phyloP scores from a whole-genome alignment of 805 yeast genomes.

The Naumovozyma baii region DNA sequence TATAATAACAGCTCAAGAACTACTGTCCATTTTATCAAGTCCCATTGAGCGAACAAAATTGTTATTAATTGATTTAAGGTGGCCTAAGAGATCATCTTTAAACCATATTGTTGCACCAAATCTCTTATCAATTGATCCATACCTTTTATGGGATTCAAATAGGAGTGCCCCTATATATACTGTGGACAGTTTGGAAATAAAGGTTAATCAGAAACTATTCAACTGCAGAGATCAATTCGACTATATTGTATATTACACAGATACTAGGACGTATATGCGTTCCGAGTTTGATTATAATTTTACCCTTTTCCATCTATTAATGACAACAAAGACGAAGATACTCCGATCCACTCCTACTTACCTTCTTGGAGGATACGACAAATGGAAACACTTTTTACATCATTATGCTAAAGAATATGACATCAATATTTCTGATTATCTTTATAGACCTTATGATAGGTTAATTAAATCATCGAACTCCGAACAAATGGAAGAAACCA shows the following conservation, averaged over 20 bases:
- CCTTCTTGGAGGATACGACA: constrained; percentile 38
- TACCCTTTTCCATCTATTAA: constrained; percentile 24
- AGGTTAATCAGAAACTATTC: constrained; percentile 22
- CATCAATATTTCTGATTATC: constrained; percentile 18
- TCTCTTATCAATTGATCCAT: constrained; percentile 35
- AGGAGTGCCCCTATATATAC: constrained; percentile 27
- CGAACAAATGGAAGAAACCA: neutral
- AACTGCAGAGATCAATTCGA: constrained; percentile 27
- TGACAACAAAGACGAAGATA: constrained; percentile 13
- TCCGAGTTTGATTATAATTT: constrained; percentile 28
- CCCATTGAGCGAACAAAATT: constrained; percentile 35
- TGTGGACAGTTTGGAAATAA: constrained; percentile 24
- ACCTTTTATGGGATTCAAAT: constrained; percentile 19
- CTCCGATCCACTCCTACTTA: constrained; percentile 21
- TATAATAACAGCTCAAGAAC: constrained; percentile 31
- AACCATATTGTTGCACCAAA: constrained; percentile 33
- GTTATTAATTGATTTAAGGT: constrained; percentile 35
- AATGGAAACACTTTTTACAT: constrained; percentile 33
- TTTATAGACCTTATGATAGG: constrained; percentile 8
- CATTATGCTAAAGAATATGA: constrained; percentile 20
- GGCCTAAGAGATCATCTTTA: constrained; percentile 24
- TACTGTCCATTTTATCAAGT: constrained; percentile 37
- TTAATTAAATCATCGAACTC: neutral
- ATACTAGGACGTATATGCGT: constrained; percentile 28
- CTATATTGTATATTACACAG: constrained; percentile 33